These are phyloP conservation scores for Lolium rigidum DNA, from an alignment of 176 grass and related monocot species.

Conservation along the genomic window DNA sequence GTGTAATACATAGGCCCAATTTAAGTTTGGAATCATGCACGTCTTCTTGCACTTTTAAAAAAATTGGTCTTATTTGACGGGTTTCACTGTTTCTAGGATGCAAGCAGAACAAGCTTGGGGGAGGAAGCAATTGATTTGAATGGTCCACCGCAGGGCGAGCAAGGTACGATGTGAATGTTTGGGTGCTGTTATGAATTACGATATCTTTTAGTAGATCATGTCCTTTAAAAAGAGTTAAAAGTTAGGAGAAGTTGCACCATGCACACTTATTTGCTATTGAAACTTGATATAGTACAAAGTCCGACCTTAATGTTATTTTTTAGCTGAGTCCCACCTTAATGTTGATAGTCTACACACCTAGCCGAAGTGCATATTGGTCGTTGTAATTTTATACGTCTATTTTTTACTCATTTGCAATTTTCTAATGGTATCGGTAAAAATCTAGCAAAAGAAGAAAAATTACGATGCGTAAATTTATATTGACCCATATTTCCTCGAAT, in stretches of 20 bases:
- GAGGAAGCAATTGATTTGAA: background rate
- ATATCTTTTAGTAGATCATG: background rate
- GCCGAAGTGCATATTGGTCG: background rate
- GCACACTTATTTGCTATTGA: background rate
- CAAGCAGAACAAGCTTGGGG: background rate
- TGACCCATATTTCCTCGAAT: background rate
- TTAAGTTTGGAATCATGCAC: background rate
- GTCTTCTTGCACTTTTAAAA: background rate
- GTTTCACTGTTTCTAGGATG: constrained; percentile 5
- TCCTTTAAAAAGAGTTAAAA: background rate
- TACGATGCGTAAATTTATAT: background rate
- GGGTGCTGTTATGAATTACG: background rate
- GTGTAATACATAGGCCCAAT: background rate
- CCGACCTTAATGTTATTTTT: background rate
- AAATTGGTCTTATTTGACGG: background rate
- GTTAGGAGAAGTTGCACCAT: background rate
- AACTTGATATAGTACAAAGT: background rate
- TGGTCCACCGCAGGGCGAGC: background rate
- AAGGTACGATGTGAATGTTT: background rate
- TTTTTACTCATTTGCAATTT: background rate
- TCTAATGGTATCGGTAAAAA: background rate
- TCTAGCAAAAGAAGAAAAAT: background rate
- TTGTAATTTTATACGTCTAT: background rate
- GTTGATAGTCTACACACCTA: background rate
- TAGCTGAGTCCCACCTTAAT: background rate